Evolutionary conservation across 768 basidiomycete species (phyloP).

Genomic region (Lactifluus piperatus): DNA sequence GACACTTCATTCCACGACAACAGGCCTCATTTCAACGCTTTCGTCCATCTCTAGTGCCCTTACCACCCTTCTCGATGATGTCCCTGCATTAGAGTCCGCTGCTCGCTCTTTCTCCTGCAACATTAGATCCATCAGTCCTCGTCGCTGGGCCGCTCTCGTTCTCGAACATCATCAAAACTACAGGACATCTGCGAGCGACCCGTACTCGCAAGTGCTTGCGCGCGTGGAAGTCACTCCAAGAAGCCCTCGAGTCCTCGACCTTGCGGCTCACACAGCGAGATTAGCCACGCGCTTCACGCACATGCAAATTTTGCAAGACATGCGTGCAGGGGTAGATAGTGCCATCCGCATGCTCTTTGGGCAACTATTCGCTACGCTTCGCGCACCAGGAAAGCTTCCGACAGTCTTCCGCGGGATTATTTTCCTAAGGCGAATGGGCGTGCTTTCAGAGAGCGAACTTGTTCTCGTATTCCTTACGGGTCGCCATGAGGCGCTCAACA

Average conservation of each 20-base stretch:
- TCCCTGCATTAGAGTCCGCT: constrained; percentile 71
- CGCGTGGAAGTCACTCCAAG: constrained; percentile 84
- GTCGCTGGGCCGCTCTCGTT: constrained; percentile 70
- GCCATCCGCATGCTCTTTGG: no score
- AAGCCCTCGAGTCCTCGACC: constrained; percentile 84
- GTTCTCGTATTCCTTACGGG: no score
- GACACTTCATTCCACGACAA: constrained; percentile 71
- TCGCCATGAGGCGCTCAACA: constrained; percentile 61
- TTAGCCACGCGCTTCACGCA: constrained; percentile 34
- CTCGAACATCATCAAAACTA: constrained; percentile 92
- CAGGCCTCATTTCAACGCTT: constrained; percentile 63
- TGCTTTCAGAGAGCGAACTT: constrained; percentile 63
- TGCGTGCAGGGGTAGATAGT: constrained; percentile 61
- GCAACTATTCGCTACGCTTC: constrained; percentile 67
- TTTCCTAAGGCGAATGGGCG: constrained; percentile 78
- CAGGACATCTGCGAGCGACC: constrained; percentile 88
- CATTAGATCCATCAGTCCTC: constrained; percentile 65
- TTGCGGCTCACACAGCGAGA: constrained; percentile 60
- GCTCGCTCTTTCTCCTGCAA: constrained; percentile 63
- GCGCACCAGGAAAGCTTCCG: constrained; percentile 83
- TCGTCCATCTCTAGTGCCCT: constrained; percentile 69
- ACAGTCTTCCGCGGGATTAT: constrained; percentile 84
- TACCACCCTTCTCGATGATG: constrained; percentile 52
- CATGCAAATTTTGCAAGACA: constrained; percentile 47
- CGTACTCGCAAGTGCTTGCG: constrained; percentile 84